Conservation (phyloP, 176 grass and related monocot species). For the Juncus inflexus region DNA sequence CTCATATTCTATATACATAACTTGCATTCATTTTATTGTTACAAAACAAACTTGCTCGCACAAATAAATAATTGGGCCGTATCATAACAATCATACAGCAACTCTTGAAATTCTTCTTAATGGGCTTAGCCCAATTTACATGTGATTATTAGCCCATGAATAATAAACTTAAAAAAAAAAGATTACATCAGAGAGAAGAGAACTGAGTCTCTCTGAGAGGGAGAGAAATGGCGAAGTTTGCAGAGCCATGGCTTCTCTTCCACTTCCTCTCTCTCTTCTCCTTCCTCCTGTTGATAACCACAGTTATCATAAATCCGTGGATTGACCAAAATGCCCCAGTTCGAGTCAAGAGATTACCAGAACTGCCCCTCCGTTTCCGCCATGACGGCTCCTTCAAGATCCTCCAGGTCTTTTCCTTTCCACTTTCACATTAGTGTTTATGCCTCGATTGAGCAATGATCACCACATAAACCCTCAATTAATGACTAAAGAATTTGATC, state of each 20-base stretch:
- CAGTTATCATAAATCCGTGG: slow-evolving; percentile 13
- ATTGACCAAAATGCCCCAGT: slow-evolving; percentile 26
- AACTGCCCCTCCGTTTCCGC: slow-evolving; percentile 65
- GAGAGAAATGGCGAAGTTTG: slow-evolving; percentile 20
- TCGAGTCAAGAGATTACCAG: slow-evolving; percentile 50
- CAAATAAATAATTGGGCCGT: no score
- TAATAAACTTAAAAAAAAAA: neutral
- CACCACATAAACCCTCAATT: no score
- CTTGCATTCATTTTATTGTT: no score
- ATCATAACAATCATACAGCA: no score
- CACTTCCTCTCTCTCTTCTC: slow-evolving; percentile 24
- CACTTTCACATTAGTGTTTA: neutral
- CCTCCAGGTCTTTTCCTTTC: slow-evolving; percentile 43
- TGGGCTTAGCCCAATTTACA: no score
- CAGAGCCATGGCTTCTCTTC: slow-evolving; percentile 27
- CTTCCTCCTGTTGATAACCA: slow-evolving; percentile 24
- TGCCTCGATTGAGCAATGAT: no score
- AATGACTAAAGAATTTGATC: no score
- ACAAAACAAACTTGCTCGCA: no score
- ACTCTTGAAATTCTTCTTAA: no score
- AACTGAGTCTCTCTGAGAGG: neutral
- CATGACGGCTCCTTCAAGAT: slow-evolving; percentile 79
- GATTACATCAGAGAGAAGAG: neutral
- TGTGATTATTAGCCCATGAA: no score
- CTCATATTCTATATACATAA: no score